Evolutionary conservation across 139 green algal species (phyloP).

Genomic region (Prasinococcaceae sp.): DNA sequence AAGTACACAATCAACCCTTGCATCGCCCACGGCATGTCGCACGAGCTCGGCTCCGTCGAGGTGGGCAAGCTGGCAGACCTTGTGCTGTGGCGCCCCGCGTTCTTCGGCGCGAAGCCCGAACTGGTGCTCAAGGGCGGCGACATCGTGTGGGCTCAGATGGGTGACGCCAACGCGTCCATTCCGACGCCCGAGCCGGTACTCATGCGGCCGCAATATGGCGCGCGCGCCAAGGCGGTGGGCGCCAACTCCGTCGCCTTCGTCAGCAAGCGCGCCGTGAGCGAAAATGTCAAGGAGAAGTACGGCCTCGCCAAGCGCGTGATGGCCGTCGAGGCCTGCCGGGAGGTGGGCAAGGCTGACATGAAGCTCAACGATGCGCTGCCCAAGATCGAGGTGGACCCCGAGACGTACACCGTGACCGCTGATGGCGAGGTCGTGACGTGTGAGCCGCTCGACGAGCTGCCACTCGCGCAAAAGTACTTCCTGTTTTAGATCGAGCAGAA

Average conservation of each 20-base stretch:
- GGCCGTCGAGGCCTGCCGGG: constrained; percentile 14
- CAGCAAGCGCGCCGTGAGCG: constrained; percentile 12
- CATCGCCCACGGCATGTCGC: constrained; percentile 29
- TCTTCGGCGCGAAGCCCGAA: constrained; percentile 37
- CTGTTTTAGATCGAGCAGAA: constrained; percentile 18
- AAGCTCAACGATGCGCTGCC: constrained; percentile 23
- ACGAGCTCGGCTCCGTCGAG: constrained; percentile 29
- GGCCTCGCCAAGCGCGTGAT: constrained; percentile 21
- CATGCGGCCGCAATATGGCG: constrained; percentile 28
- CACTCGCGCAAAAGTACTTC: constrained; percentile 32
- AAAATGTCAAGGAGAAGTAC: constrained; percentile 11
- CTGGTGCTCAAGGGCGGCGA: constrained; percentile 32
- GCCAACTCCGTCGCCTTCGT: constrained; percentile 22
- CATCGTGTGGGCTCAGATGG: constrained; percentile 34
- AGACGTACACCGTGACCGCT: constrained; percentile 34
- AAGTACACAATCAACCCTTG: constrained; percentile 41
- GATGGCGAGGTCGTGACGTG: constrained; percentile 28
- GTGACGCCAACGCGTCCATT: constrained; percentile 35
- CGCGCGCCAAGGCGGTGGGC: constrained; percentile 22
- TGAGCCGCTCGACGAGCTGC: constrained; percentile 18
- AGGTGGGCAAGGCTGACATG: constrained; percentile 31
- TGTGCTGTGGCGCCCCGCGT: constrained; percentile 26
- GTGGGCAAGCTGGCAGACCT: constrained; percentile 35
- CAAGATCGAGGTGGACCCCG: constrained; percentile 30
- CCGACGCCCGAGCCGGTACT: constrained; percentile 34